A percentile compares a stretch with the other conserved stretches of the same genome.
These are phyloP conservation scores for Lanzia echinophila DNA, from an alignment of 2,329 filamentous ascomycete species.

Conservation along the genomic window DNA sequence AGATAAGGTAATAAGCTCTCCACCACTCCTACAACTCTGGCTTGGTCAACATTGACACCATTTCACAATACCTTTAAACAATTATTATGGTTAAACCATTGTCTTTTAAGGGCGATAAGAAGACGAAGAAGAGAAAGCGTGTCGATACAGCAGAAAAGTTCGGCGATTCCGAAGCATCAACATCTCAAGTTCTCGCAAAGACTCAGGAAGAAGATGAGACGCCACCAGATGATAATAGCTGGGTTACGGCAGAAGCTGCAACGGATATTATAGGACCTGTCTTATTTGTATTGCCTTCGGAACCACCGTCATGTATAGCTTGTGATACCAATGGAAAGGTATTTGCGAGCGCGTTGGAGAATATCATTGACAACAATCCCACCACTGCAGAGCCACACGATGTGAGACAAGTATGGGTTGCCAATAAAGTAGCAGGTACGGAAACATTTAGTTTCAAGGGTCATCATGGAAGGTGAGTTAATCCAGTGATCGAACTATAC, in stretches of 20 bases:
- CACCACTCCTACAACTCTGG: too few species aligned
- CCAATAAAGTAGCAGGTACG: slow-evolving; percentile 74
- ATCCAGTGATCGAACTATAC: background rate
- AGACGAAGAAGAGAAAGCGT: slow-evolving; percentile 85
- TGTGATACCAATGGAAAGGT: slow-evolving; percentile 84
- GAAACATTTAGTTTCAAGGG: slow-evolving; percentile 82
- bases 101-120: slow-evolving; percentile 95
- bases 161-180: slow-evolving; percentile 26
- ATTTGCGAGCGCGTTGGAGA: slow-evolving; percentile 75
- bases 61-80: background rate
- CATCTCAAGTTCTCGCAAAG: slow-evolving; percentile 19
- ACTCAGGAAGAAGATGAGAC: slow-evolving; percentile 17
- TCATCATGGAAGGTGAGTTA: slow-evolving; percentile 69
- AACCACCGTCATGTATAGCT: slow-evolving; percentile 66
- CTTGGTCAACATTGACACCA: too few species aligned
- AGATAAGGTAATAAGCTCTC: too few species aligned
- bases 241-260: slow-evolving; percentile 76
- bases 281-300: slow-evolving; percentile 73
- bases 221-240: slow-evolving; percentile 65
- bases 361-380: slow-evolving; percentile 77
- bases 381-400: slow-evolving; percentile 90
- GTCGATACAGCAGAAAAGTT: slow-evolving; percentile 40
- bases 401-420: slow-evolving; percentile 92
- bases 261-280: slow-evolving; percentile 76
- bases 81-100: slow-evolving; percentile 77